These are phyloP conservation scores for Cladobotryum protrusum DNA, from an alignment of 2,329 filamentous ascomycete species.

Conservation along the genomic window DNA sequence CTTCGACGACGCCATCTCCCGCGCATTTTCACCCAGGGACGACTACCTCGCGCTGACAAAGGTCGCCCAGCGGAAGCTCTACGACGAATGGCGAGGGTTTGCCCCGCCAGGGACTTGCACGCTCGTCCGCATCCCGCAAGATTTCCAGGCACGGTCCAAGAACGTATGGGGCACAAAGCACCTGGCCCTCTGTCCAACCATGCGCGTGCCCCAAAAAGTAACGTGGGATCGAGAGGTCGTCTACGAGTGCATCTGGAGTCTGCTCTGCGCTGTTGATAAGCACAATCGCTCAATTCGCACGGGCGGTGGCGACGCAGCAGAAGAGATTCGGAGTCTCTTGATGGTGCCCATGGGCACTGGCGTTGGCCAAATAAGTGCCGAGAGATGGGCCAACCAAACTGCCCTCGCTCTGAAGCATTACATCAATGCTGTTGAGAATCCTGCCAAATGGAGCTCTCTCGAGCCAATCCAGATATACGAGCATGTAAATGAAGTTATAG, in stretches of 20 bases:
- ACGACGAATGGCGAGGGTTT: constrained; percentile 42
- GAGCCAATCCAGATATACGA: constrained; percentile 10
- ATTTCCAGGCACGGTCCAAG: constrained; percentile 24
- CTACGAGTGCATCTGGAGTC: constrained; percentile 48
- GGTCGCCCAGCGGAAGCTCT: constrained; percentile 38
- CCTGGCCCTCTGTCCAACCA: constrained; percentile 47
- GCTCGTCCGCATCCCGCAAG: constrained; percentile 36
- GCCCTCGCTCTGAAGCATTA: constrained; percentile 48
- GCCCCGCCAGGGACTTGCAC: constrained; percentile 46
- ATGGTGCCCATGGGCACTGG: constrained; percentile 50
- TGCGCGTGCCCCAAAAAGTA: constrained; percentile 39
- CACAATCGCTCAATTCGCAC: constrained; percentile 32
- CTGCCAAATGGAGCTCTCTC: constrained; percentile 35
- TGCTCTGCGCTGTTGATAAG: constrained; percentile 42
- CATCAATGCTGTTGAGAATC: constrained; percentile 38
- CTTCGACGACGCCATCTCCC: constrained; percentile 49
- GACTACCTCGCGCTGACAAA: constrained; percentile 43
- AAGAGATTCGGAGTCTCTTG: constrained; percentile 36
- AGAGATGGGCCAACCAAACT: constrained; percentile 44
- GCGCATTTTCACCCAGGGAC: constrained; percentile 36
- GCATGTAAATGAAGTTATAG: constrained; percentile 7
- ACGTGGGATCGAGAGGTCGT: constrained; percentile 47
- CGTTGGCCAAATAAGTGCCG: constrained; percentile 35
- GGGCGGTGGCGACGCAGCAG: constrained; percentile 6
- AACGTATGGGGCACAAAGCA: constrained; percentile 37